phyloP scores from a whole-genome alignment of 257 asterid genomes.

The Primulina huaijiensis region DNA sequence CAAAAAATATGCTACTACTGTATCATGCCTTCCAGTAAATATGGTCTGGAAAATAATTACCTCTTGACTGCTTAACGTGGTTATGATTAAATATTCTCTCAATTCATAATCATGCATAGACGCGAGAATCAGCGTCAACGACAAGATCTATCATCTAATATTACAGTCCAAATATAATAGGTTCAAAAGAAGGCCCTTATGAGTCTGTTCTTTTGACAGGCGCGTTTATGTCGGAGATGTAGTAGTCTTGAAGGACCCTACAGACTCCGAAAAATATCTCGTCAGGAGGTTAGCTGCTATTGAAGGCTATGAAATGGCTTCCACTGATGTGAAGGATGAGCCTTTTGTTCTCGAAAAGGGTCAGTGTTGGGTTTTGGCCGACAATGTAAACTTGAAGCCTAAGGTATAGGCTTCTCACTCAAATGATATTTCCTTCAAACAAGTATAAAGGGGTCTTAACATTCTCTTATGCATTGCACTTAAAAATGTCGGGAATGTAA shows the following conservation, averaged over 20 bases:
- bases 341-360: conserved; percentile 69
- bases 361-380: conserved; percentile 88
- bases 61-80: background rate
- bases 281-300: conserved; percentile 84
- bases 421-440: background rate
- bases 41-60: background rate
- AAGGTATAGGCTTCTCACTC: conserved; percentile 42
- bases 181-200: background rate
- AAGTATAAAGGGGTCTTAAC: background rate
- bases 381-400: conserved; percentile 60
- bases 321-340: conserved; percentile 62
- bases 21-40: background rate
- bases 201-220: conserved; percentile 37
- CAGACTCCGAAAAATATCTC: conserved; percentile 41
- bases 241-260: conserved; percentile 72
- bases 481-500: background rate
- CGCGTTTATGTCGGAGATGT: conserved; percentile 68
- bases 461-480: background rate
- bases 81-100: too few species aligned
- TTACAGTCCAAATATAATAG: background rate
- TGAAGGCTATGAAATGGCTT: conserved; percentile 83
- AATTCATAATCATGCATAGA: background rate
- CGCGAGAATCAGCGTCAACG: background rate
- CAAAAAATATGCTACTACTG: background rate
- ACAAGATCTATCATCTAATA: too few species aligned